Evolutionary conservation across 306 rosid genomes (phyloP).

Genomic region (Trichosanthes cucumerina): DNA sequence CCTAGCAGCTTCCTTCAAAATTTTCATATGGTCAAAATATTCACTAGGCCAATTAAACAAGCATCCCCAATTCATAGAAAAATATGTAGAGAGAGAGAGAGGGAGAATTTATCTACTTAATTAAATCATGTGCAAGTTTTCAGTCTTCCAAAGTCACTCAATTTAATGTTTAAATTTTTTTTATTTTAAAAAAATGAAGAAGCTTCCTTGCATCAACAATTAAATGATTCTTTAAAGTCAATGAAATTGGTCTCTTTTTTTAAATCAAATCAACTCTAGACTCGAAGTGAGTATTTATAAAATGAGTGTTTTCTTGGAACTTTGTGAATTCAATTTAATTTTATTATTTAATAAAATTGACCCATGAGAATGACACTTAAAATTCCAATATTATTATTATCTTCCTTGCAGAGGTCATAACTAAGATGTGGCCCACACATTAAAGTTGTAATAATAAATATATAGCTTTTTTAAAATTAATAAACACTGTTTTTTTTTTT

Average conservation of each 20-base stretch:
- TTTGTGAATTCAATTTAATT: not conserved
- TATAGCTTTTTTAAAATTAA: too few relatives aligned
- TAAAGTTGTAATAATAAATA: too few relatives aligned
- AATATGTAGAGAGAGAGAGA: not conserved
- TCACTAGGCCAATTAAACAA: not conserved
- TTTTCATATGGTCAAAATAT: not conserved
- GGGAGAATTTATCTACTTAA: not conserved
- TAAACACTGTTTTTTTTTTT: too few relatives aligned
- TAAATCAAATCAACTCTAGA: not conserved
- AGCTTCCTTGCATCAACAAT: not conserved
- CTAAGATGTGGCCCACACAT: not conserved
- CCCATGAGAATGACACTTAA: not conserved
- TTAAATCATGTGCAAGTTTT: not conserved
- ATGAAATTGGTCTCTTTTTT: not conserved
- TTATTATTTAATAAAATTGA: not conserved
- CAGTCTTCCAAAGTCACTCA: not conserved
- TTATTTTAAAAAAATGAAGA: not conserved
- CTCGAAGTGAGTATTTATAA: not conserved
- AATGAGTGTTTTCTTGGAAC: not conserved
- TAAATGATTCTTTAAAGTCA: not conserved
- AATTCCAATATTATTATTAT: not conserved
- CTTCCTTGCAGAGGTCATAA: not conserved
- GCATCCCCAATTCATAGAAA: not conserved
- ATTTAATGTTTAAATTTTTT: not conserved
- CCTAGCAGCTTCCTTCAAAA: not conserved